These are phyloP conservation scores for Anisodus acutangulus DNA, from an alignment of 257 asterid genomes.

Conservation along the genomic window DNA sequence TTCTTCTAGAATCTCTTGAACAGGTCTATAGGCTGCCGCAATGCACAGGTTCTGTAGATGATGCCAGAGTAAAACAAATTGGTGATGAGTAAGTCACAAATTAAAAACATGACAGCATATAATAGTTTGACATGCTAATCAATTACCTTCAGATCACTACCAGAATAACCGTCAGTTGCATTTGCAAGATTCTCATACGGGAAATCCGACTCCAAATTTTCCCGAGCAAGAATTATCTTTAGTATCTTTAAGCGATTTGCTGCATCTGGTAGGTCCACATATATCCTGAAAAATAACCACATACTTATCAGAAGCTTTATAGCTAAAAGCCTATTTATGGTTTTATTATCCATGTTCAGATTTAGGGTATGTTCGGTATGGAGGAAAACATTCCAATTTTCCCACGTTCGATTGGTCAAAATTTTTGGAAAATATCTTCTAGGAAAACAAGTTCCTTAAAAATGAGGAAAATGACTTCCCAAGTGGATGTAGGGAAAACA, in stretches of 20 bases:
- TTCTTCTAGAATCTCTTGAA: slow-evolving; percentile 81
- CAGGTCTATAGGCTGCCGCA: slow-evolving; percentile 97
- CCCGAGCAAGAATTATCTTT: slow-evolving; percentile 76
- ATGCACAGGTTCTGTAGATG: slow-evolving; percentile 82
- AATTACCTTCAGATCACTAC: slow-evolving; percentile 94
- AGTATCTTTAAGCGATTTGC: slow-evolving; percentile 87
- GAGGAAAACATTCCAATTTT: too few relatives aligned
- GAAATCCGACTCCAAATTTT: slow-evolving; percentile 73
- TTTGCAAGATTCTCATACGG: slow-evolving; percentile 80
- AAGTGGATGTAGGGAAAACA: too few relatives aligned
- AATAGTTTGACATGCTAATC: slow-evolving; percentile 27
- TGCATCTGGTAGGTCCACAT: slow-evolving; percentile 96
- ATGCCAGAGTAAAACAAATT: slow-evolving; percentile 21
- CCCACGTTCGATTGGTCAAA: too few relatives aligned
- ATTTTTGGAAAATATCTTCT: too few relatives aligned
- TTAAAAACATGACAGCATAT: not conserved
- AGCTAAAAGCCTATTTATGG: not conserved
- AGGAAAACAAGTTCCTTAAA: too few relatives aligned
- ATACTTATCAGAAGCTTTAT: slow-evolving; percentile 31
- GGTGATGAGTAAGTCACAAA: slow-evolving; percentile 9
- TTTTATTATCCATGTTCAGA: not conserved
- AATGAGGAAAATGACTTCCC: too few relatives aligned
- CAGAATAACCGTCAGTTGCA: slow-evolving; percentile 97
- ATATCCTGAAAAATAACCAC: slow-evolving; percentile 63
- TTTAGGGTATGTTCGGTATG: not conserved